Base-by-base conservation (phyloP, 2,329 filamentous ascomycete genomes). In the Trichoderma hamatum region DNA sequence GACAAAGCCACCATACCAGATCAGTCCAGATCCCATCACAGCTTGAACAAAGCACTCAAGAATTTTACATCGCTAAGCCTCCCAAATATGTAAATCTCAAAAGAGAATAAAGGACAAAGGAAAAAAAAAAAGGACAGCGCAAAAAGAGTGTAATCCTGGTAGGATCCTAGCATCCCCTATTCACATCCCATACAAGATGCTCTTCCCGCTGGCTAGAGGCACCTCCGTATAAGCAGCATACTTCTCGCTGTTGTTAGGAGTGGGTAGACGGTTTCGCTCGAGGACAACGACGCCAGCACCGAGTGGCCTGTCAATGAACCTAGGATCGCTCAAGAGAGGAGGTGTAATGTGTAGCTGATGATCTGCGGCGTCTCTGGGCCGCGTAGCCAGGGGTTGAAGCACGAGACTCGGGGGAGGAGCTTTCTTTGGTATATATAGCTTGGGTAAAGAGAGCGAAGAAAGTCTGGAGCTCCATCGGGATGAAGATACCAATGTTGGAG, bases 351-450 rank as follows among this genome's bases (percentile, higher is more conserved):
- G 71, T 63, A 79, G 71, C 16, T 73, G 71, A 2, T 70, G 36
- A 46, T 75, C 74, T 19, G 67, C 74, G 5, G 73, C 70, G 13
- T 72, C 71, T 1, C 72, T 76, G 1, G 75, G 39, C 0, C 78
- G 77, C 1, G 76, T 78, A 16, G 46, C 10, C n/a, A 59, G n/a
- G 30, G 69, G 69, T 6, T 59, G 64, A 6, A 68, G 58, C 11
- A 24, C n/a, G 13, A 70, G 59, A n/a, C 28, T 63, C 5, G 65
- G 65, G 4, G 58, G 69, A 30, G 43, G 70, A 72, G 83, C 81
- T 71, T 81, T 80, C 72, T 80, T 84, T 0, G 83, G 80, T 13
- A 82, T 73, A 0, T 77, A 74, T 0, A 83, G 73, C 28, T 80
- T 80, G 2, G 76, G 76, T 0, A 83, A 70, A 0, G 82, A 81